These are phyloP conservation scores for Bertia moriformis DNA, from an alignment of 2,329 filamentous ascomycete genomes.

Conservation along the genomic window DNA sequence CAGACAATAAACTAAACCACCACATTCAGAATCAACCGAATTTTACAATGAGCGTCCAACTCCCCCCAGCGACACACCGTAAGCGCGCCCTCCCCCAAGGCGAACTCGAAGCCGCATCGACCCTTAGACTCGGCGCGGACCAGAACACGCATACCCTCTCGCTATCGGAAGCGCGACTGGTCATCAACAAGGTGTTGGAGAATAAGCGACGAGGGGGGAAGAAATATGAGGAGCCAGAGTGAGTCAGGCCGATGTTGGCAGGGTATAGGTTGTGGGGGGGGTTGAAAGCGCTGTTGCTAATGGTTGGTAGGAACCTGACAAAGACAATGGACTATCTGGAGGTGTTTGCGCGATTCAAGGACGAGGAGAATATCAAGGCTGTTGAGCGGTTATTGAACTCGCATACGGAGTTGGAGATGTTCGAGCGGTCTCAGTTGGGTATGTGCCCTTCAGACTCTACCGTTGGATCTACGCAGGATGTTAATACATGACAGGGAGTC, in stretches of 20 bases:
- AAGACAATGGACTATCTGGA: conserved; percentile 1
- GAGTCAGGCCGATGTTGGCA: neutral
- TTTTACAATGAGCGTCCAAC: neutral
- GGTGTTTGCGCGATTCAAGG: conserved; percentile 1
- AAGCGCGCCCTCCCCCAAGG: conserved; percentile 1
- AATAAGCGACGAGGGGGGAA: neutral
- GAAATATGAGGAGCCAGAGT: conserved; percentile 1
- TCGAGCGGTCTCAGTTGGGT: conserved; percentile 1
- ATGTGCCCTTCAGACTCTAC: neutral
- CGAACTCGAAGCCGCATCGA: conserved; percentile 1
- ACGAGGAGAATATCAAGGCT: conserved; percentile 1
- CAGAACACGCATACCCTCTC: conserved; percentile 1
- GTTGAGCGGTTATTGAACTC: neutral
- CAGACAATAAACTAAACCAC: conserved; percentile 1
- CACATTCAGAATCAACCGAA: too few species aligned
- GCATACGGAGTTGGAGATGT: conserved; percentile 1
- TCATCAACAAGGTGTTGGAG: conserved; percentile 1
- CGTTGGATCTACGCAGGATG: neutral
- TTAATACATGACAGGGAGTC: neutral
- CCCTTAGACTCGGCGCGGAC: neutral
- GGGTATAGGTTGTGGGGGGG: too few species aligned
- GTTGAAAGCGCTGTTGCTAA: neutral
- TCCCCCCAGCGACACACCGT: neutral
- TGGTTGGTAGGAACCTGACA: neutral
- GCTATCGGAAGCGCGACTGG: conserved; percentile 1